Conservation (phyloP, 345 rosid species). For the Sisymbrium altissimum region DNA sequence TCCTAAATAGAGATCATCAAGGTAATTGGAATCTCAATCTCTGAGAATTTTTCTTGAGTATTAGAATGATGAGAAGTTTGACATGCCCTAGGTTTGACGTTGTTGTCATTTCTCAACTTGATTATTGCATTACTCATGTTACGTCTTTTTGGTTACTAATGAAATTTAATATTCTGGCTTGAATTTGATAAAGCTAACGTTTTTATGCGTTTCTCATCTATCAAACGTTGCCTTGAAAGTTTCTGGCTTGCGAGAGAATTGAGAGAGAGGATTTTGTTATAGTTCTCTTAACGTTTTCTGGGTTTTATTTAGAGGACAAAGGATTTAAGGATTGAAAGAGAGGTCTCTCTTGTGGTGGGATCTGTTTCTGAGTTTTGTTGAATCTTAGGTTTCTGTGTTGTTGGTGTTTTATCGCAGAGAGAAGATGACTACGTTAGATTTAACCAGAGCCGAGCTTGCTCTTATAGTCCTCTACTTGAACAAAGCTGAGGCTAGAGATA, state of each 20-base stretch:
- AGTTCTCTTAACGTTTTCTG: not conserved
- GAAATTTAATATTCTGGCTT: not conserved
- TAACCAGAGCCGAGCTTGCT: slow-evolving; percentile 80
- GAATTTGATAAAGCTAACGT: not conserved
- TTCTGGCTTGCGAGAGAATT: not conserved
- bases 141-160: not conserved
- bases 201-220: not conserved
- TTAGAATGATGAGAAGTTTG: not conserved
- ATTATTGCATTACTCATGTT: not conserved
- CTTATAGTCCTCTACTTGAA: slow-evolving; percentile 80
- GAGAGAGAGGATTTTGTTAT: not conserved
- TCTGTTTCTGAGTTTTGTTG: slow-evolving; percentile 7
- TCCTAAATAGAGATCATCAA: not conserved
- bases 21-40: not conserved
- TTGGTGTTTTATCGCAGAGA: slow-evolving; percentile 27
- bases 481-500: slow-evolving; percentile 98
- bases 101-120: not conserved
- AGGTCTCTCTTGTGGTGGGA: not conserved
- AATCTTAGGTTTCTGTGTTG: slow-evolving; percentile 14
- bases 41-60: not conserved
- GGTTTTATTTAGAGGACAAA: not conserved
- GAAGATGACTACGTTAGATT: slow-evolving; percentile 74
- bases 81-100: not conserved
- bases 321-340: too few species aligned
- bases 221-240: not conserved